A percentile compares a stretch with the other conserved stretches of the same genome.
These are phyloP conservation scores for Aspergillus cavernicola DNA, from an alignment of 495 filamentous ascomycete species.

Conservation along the genomic window DNA sequence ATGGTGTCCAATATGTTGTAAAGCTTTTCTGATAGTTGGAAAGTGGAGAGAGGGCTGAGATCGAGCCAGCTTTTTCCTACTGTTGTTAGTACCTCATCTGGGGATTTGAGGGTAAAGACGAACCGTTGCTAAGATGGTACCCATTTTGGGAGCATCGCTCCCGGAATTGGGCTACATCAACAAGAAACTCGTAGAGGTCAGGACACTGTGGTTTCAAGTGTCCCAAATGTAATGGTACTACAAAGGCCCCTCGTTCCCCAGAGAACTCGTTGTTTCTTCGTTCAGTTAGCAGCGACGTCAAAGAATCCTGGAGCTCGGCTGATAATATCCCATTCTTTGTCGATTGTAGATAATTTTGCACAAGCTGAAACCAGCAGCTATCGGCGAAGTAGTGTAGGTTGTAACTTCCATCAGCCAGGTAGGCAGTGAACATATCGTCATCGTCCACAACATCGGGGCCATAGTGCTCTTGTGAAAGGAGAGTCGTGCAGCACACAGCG, in stretches of 20 bases:
- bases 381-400: constrained; percentile 1
- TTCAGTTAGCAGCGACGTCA: neutral
- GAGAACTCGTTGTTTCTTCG: neutral
- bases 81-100: too few species aligned
- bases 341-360: neutral
- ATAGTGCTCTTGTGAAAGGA: neutral
- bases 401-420: neutral
- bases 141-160: neutral
- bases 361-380: neutral
- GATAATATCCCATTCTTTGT: neutral
- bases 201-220: neutral
- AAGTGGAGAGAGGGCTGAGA: too few species aligned
- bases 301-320: neutral
- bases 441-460: neutral
- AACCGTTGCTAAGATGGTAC: neutral
- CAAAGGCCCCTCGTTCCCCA: neutral
- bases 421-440: neutral
- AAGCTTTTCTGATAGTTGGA: neutral
- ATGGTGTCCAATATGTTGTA: neutral
- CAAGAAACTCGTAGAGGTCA: neutral
- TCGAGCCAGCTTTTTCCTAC: too few species aligned
- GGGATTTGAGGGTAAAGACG: neutral
- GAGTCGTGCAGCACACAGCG: neutral
- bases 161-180: neutral
- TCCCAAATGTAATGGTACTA: neutral